Evolutionary conservation across 2,329 filamentous ascomycete species (phyloP), one percentile per base, ranked within the genome.

Genomic region (Colletotrichum sp.): DNA sequence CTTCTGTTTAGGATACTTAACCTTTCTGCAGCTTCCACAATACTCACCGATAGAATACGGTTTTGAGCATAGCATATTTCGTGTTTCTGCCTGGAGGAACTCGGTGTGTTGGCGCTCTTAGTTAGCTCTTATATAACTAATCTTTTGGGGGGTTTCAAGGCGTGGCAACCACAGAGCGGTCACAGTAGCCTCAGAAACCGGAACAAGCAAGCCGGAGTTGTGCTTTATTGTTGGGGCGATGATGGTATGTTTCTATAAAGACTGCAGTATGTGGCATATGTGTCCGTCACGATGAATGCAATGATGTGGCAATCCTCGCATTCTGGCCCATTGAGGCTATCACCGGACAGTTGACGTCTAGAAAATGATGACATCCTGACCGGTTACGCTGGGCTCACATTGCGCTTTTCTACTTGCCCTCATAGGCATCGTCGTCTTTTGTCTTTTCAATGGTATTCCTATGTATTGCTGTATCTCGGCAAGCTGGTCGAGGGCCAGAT

Each of bases 211-310:
- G 8, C 8, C 36, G 8, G 36, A 18, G 16, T 18, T 5, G 8
- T 18, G 3, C 16, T 0, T 4, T 18, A 6, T 43, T 8, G 16
- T 6, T 1, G 5, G 5, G 9, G 38, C 5, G 16, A n/a, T 0
- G 5, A 11, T n/a, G 16, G 8, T 5, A 43, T 6, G 9, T 43
- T 18, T n/a, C 38, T 43, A 43, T 6, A 43, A 43, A 43, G 16
- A 43, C 16, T 43, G 16, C 8, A 43, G 8, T 43, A 3, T 38
- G 16, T 5, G 9, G 2, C 9, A 5, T n/a, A 5, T n/a, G 16
- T n/a, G 8, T 6, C 16, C 5, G 8, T 38, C 36, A 38, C 15
- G 7, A 38, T 38, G 36, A 18, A 38, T 15, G 36, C 15, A 8
- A 18, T 16, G 1, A 38, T 18, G 15, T 38, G 36, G 36, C 36